A percentile compares a stretch with the other conserved stretches of the same genome.
phyloP scores from a whole-genome alignment of 2,329 filamentous ascomycete genomes.

The Fusarium buharicum region DNA sequence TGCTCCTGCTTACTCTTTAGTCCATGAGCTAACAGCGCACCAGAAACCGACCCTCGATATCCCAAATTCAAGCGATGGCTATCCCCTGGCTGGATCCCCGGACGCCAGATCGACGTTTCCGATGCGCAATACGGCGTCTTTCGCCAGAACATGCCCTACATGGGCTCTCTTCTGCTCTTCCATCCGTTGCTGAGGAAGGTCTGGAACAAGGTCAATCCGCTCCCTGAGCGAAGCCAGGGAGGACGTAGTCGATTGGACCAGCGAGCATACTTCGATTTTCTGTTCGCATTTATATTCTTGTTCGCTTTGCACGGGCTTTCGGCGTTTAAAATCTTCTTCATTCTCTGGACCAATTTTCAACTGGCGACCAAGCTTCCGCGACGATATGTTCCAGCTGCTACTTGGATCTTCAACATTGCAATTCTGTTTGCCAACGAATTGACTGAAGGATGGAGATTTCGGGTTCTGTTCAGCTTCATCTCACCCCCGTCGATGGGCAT shows the following conservation, averaged over 20 bases:
- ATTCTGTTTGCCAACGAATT: constrained; percentile 93
- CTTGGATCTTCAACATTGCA: constrained; percentile 90
- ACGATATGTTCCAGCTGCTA: constrained; percentile 75
- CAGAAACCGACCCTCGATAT: constrained; percentile 85
- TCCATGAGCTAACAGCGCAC: constrained; percentile 26
- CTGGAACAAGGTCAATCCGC: constrained; percentile 69
- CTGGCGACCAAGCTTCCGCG: constrained; percentile 79
- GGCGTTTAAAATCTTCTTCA: constrained; percentile 80
- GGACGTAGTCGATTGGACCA: constrained; percentile 71
- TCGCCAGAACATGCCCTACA: constrained; percentile 84
- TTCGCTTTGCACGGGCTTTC: constrained; percentile 86
- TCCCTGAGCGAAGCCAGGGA: constrained; percentile 50
- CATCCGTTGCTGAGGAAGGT: constrained; percentile 81
- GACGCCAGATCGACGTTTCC: constrained; percentile 90
- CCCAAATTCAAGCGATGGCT: constrained; percentile 76
- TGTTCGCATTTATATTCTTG: constrained; percentile 83
- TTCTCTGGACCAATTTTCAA: constrained; percentile 84
- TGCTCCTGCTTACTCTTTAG: neutral
- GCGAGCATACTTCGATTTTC: constrained; percentile 82
- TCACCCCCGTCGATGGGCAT: constrained; percentile 50
- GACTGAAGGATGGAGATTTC: constrained; percentile 78
- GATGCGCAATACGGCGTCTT: constrained; percentile 90
- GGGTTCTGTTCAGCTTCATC: constrained; percentile 67
- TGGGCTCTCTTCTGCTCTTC: constrained; percentile 76
- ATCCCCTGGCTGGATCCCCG: constrained; percentile 88